A percentile compares a stretch with the other conserved stretches of the same genome.
Conservation (phyloP, 2,329 filamentous ascomycete genomes). For the Colletotrichum aenigma region DNA sequence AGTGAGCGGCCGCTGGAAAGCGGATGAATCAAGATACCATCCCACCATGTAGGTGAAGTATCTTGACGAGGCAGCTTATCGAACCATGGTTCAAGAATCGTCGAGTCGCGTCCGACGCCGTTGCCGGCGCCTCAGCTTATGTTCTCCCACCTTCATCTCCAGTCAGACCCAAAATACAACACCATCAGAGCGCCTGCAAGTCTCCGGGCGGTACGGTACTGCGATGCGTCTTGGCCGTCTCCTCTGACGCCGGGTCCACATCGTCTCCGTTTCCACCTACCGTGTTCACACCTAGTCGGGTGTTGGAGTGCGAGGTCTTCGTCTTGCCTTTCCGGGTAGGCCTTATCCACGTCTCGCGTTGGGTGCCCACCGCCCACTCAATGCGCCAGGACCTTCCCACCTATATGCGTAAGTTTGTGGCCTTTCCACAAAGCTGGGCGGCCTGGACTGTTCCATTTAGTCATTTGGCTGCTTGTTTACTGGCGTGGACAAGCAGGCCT, state of each 20-base stretch:
- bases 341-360: background rate
- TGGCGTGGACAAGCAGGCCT: background rate
- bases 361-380: background rate
- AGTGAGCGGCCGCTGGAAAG: background rate
- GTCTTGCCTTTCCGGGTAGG: background rate
- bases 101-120: background rate
- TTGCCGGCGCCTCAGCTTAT: background rate
- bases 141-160: background rate
- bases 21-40: background rate
- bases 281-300: background rate
- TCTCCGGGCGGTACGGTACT: background rate
- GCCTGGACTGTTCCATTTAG: slow-evolving; percentile 19
- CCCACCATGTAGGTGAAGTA: background rate
- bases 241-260: background rate
- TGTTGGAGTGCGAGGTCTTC: background rate
- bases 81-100: background rate
- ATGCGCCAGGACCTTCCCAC: background rate
- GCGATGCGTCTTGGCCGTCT: background rate
- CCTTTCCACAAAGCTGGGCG: background rate
- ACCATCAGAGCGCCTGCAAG: background rate
- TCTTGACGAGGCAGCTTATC: background rate
- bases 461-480: background rate
- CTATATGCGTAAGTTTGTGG: background rate
- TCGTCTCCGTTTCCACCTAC: background rate
- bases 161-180: background rate